Evolutionary conservation across 495 filamentous ascomycete genomes (phyloP).

Genomic region (Hypoxylon subgilvum): DNA sequence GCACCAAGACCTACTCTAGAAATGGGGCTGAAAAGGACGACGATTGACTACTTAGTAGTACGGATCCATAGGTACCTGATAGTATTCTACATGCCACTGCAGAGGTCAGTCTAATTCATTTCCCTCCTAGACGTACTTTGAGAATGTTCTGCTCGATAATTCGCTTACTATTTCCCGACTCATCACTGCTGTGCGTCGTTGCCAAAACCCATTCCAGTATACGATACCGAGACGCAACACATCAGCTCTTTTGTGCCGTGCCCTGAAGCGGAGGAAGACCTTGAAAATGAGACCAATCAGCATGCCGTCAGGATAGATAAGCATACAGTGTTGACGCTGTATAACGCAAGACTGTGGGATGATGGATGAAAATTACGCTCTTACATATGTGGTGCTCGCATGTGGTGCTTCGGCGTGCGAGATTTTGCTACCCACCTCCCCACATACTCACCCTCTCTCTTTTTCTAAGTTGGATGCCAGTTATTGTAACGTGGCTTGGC

Average conservation of each 20-base stretch:
- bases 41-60: constrained; percentile 10
- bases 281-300: not conserved
- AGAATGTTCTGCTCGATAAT: too few species aligned
- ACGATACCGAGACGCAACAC: not conserved
- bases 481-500: constrained; percentile 23
- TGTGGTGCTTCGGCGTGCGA: not conserved
- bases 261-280: not conserved
- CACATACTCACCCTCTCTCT: too few species aligned
- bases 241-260: not conserved
- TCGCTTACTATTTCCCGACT: too few species aligned
- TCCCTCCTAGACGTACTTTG: not conserved
- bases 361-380: too few species aligned
- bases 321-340: not conserved
- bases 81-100: constrained; percentile 3
- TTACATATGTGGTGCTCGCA: not conserved
- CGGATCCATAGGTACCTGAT: too few species aligned
- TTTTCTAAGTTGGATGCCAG: not conserved
- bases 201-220: not conserved
- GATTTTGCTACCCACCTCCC: too few species aligned
- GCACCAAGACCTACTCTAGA: constrained; percentile 28
- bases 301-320: not conserved
- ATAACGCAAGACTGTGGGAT: not conserved
- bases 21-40: constrained; percentile 17
- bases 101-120: not conserved
- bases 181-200: too few species aligned